Evolutionary conservation across 2,329 filamentous ascomycete genomes (phyloP).

Genomic region (Dactylellina cionopaga): DNA sequence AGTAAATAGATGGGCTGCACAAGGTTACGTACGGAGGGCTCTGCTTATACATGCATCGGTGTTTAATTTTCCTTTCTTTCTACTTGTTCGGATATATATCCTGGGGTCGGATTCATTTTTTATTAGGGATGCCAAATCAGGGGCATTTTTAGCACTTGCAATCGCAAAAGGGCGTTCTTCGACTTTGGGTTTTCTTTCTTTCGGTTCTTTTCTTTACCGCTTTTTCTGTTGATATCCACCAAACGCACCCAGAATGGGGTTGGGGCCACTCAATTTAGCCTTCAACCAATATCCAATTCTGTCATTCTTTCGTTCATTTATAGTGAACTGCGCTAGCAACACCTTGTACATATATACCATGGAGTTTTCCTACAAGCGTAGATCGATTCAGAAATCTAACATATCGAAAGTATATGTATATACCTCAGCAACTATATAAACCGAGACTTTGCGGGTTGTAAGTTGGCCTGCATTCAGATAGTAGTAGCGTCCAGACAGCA

Average conservation of each 20-base stretch:
- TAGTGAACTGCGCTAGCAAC: no score
- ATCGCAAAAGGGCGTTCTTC: conserved; percentile 12
- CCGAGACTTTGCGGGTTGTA: conserved; percentile 2
- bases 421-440: not conserved
- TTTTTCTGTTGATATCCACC: no score
- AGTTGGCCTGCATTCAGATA: no score
- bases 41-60: not conserved
- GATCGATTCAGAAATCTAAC: no score
- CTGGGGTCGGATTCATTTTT: not conserved
- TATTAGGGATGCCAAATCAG: not conserved
- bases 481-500: no score
- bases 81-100: no score
- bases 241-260: not conserved
- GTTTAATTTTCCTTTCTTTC: no score
- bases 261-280: not conserved
- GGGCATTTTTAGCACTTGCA: not conserved
- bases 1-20: not conserved
- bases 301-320: no score
- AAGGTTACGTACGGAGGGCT: not conserved
- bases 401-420: not conserved
- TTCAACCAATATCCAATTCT: no score
- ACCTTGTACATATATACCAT: not conserved
- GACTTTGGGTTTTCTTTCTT: not conserved
- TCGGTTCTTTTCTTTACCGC: not conserved
- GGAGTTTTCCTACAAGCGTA: no score